Evolutionary conservation across 2,329 filamentous ascomycete genomes (phyloP).

Genomic region (Chaetomiaceae sp.): DNA sequence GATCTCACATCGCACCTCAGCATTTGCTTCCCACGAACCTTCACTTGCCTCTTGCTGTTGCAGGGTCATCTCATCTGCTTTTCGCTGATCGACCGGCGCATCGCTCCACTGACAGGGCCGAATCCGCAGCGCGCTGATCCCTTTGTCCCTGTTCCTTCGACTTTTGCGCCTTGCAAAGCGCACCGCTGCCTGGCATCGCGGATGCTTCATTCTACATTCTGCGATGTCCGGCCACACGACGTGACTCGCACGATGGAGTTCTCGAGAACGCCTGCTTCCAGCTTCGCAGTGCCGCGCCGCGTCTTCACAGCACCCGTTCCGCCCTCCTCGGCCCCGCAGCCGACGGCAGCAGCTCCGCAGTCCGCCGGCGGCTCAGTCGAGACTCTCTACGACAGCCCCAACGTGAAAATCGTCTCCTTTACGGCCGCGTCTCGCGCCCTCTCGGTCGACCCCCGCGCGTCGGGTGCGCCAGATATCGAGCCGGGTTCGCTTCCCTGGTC

Average conservation of each 20-base stretch:
- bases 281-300: slow-evolving; percentile 24
- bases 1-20: too few relatives aligned
- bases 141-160: too few relatives aligned
- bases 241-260: slow-evolving; percentile 22
- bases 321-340: slow-evolving; percentile 22
- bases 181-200: background rate
- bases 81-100: slow-evolving; percentile 9
- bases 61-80: background rate
- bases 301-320: slow-evolving; percentile 34
- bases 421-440: slow-evolving; percentile 33
- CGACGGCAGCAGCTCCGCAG: slow-evolving; percentile 22
- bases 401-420: slow-evolving; percentile 61
- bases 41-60: background rate
- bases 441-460: slow-evolving; percentile 30
- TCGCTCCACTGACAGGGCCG: slow-evolving; percentile 5
- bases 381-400: slow-evolving; percentile 68
- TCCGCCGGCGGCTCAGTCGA: slow-evolving; percentile 44
- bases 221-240: slow-evolving; percentile 14
- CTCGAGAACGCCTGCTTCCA: slow-evolving; percentile 19
- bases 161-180: background rate
- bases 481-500: slow-evolving; percentile 65
- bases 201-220: background rate
- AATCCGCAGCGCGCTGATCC: too few relatives aligned
- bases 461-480: slow-evolving; percentile 36
- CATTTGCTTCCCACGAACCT: too few relatives aligned